Percentiles rank a stretch among this genome's conserved stretches.
Conservation (phyloP, 1,139 yeast species). For the Geotrichum candidum region DNA sequence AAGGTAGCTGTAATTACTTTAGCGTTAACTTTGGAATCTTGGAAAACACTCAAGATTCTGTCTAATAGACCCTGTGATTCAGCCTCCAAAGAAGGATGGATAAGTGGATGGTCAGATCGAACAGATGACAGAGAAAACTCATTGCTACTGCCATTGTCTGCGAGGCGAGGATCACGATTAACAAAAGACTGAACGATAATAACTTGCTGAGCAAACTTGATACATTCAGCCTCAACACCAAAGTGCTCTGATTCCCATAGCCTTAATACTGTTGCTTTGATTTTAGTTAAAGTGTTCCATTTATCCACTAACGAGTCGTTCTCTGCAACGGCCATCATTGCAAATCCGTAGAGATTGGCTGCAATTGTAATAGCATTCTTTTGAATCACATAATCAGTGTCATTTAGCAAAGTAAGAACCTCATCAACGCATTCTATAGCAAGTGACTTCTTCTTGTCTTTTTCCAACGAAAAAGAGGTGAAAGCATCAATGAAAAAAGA, state of each 20-base stretch:
- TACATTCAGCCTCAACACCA: conserved; percentile 54
- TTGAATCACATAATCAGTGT: conserved; percentile 26
- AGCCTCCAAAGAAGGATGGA: conserved; percentile 54
- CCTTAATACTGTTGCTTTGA: conserved; percentile 32
- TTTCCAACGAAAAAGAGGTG: conserved; percentile 29
- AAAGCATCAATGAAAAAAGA: conserved; percentile 38
- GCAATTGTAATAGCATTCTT: conserved; percentile 33
- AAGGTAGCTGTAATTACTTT: conserved; percentile 34
- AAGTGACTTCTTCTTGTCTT: conserved; percentile 27
- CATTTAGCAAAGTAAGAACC: conserved; percentile 28
- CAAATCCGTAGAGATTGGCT: conserved; percentile 34
- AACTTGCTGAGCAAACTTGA: conserved; percentile 66
- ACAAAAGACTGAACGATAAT: conserved; percentile 64
- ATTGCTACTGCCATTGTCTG: conserved; percentile 20
- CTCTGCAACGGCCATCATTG: conserved; percentile 30
- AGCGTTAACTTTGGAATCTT: conserved; percentile 36
- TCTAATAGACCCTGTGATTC: conserved; percentile 72
- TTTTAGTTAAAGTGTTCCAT: conserved; percentile 30
- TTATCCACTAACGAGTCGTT: conserved; percentile 26
- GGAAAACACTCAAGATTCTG: conserved; percentile 50
- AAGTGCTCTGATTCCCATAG: conserved; percentile 33
- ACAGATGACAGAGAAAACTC: conserved; percentile 57
- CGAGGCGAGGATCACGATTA: conserved; percentile 34
- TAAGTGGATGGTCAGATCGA: conserved; percentile 60
- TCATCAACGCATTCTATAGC: conserved; percentile 34